Percentiles rank a stretch among this genome's conserved stretches.
phyloP scores from a whole-genome alignment of 2,329 filamentous ascomycete species.

The Fusarium verrucosum region DNA sequence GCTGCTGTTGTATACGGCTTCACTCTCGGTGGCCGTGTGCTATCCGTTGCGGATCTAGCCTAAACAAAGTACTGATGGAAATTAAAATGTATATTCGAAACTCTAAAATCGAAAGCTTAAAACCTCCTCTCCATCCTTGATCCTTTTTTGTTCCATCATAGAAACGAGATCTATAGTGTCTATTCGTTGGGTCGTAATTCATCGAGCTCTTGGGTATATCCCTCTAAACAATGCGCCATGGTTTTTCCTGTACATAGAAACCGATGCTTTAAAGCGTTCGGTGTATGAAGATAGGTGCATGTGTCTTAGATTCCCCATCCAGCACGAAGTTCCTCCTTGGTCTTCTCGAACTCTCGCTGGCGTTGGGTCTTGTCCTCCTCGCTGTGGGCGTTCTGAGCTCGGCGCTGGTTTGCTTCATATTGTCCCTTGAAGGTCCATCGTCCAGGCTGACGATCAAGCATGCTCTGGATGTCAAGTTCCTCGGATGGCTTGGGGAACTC shows the following conservation, averaged over 20 bases:
- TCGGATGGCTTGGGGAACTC: constrained; percentile 53
- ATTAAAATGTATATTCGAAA: constrained; percentile 5
- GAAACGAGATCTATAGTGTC: constrained; percentile 20
- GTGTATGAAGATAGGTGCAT: neutral
- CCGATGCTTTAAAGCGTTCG: neutral
- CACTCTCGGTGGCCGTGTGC: constrained; percentile 71
- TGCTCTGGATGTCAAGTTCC: constrained; percentile 54
- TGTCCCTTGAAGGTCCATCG: constrained; percentile 54
- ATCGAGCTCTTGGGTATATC: constrained; percentile 37
- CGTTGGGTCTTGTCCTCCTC: constrained; percentile 48
- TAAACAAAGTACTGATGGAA: constrained; percentile 11
- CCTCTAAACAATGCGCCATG: constrained; percentile 33
- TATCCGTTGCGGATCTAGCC: constrained; percentile 51
- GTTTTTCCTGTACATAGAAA: neutral
- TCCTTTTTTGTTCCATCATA: neutral
- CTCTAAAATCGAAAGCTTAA: constrained; percentile 27
- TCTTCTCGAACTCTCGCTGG: constrained; percentile 55
- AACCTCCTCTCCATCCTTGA: constrained; percentile 7
- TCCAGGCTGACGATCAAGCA: constrained; percentile 56
- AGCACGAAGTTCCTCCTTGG: constrained; percentile 59
- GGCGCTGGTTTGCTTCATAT: constrained; percentile 47
- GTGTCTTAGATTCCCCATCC: constrained; percentile 23
- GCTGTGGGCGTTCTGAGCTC: constrained; percentile 29
- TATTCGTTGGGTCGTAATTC: constrained; percentile 39
- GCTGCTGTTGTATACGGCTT: constrained; percentile 81